Base-by-base conservation (phyloP, 202 grass and related monocot species). In the Elaeis oleifera region DNA sequence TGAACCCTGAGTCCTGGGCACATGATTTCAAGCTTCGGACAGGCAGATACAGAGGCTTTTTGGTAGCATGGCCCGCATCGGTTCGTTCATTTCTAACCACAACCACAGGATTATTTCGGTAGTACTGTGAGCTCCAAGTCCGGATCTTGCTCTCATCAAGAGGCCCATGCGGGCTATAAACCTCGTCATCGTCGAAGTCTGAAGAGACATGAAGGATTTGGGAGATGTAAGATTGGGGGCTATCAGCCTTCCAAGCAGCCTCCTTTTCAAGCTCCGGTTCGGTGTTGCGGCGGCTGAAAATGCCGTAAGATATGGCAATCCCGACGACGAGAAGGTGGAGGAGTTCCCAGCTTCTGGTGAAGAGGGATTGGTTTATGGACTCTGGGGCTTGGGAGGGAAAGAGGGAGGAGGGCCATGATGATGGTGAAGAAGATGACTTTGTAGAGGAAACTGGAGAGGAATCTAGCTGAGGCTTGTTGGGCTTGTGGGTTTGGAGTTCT, bases 321-420 rank as follows among this genome's bases (percentile, higher is more conserved):
- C 94, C 94, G 4, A 99, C 76, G 62, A 99, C 57, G 4, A 99
- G 94, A 23, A 99, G 85, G 64, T 99, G 82, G 21, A 99, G 63
- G 50, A 99, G 80, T 80, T 99, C 88, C 82, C 84, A 99, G 2
- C 63, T 68, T 55, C 84, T 94, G 75, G 73, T 74, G 39, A 92
- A 54, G 76, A 94, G 70, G 71, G 75, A 75, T 70, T 85, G 80
- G 14, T 78, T 56, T 2, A 55, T 8, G 5, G 73, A 77, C 53
- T 83, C 80, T 4, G 92, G 67, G 28, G 59, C 58, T 69, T 84
- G 82, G 23, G 85, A 77, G 0, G 82, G 88, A 26, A 53, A 92
- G 69, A 26, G 80, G 85, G 59, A 99, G 79, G n/a, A 92, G 56
- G 36, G 82, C 59, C 16, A 85, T 80, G 71, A 84, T 66, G 1